Conservation (phyloP, 768 basidiomycete genomes). For the Pulveroboletus sp. region DNA sequence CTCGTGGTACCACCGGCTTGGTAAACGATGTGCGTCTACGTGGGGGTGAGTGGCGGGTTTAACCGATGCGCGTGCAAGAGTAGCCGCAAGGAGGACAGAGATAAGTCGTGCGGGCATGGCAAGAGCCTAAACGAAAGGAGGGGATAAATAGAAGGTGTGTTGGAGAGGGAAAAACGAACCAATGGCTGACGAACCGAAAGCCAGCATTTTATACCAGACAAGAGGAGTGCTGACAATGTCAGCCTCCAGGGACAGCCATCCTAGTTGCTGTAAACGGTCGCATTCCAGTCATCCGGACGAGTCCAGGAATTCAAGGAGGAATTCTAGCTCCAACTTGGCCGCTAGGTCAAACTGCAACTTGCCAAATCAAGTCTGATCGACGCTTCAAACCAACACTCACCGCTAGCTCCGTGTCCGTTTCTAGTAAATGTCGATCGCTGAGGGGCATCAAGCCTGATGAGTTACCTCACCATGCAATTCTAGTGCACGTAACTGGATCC, state of each 20-base stretch:
- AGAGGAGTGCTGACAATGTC: conserved; percentile 19
- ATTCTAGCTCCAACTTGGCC: too few species aligned
- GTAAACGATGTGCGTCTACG: conserved; percentile 19
- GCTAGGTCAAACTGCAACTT: conserved; percentile 1
- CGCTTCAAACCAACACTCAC: conserved; percentile 15
- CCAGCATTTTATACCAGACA: conserved; percentile 26
- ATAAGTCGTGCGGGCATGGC: conserved; percentile 26
- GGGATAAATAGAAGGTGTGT: conserved; percentile 24
- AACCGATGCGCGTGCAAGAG: conserved; percentile 19
- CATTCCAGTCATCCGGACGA: conserved; percentile 6
- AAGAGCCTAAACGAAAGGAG: conserved; percentile 40
- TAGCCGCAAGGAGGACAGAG: conserved; percentile 24
- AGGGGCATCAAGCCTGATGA: not conserved
- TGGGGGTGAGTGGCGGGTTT: conserved; percentile 18
- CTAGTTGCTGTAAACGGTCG: conserved; percentile 14
- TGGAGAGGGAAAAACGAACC: conserved; percentile 5
- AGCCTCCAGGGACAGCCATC: conserved; percentile 24
- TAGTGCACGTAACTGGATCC: conserved; percentile 6
- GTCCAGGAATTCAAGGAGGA: conserved; percentile 9
- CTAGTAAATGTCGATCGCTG: not conserved
- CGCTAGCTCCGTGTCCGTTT: conserved; percentile 1
- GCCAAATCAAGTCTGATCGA: conserved; percentile 21
- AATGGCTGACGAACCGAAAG: conserved; percentile 3
- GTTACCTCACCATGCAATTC: not conserved
- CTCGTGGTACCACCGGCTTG: conserved; percentile 58